phyloP scores from a whole-genome alignment of 345 rosid genomes.

The Theobroma cacao region DNA sequence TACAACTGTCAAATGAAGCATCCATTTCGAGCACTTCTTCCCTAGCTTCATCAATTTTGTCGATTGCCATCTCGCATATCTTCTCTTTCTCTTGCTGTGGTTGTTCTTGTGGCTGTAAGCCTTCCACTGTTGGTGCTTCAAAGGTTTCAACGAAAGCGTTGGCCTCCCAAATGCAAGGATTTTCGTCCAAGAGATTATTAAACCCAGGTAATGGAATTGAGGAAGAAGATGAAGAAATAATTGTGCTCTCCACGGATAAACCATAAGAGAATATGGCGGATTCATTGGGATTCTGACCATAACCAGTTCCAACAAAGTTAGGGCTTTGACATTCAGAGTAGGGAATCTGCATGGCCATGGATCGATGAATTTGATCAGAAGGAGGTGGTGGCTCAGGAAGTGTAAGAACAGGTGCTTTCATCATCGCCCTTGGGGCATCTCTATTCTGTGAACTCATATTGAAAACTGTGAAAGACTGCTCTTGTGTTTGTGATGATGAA shows the following conservation, averaged over 20 bases:
- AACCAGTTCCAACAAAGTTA: conserved; percentile 4
- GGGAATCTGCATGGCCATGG: conserved; percentile 7
- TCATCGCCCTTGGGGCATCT: conserved; percentile 12
- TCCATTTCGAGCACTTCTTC: conserved; percentile 3
- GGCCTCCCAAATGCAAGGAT: conserved; percentile 18
- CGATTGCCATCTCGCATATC: neutral
- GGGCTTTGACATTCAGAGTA: conserved; percentile 20
- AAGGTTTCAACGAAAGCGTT: conserved; percentile 3
- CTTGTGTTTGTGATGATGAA: conserved; percentile 11
- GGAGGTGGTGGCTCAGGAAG: conserved; percentile 12
- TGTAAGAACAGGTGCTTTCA: conserved; percentile 15
- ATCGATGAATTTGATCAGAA: neutral
- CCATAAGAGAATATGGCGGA: conserved; percentile 12
- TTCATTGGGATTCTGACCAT: conserved; percentile 19
- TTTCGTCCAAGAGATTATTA: conserved; percentile 18
- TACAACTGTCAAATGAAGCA: conserved; percentile 29
- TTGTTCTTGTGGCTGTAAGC: conserved; percentile 2
- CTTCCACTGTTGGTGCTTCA: conserved; percentile 15
- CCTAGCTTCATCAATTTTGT: neutral
- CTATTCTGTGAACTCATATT: conserved; percentile 3
- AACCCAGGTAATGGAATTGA: conserved; percentile 7
- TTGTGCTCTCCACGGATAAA: conserved; percentile 14
- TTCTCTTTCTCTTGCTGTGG: conserved; percentile 3
- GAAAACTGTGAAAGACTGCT: conserved; percentile 21
- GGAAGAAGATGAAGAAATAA: conserved; percentile 18